Conservation (phyloP, 768 basidiomycete genomes). For the Tulasnella sp. region DNA sequence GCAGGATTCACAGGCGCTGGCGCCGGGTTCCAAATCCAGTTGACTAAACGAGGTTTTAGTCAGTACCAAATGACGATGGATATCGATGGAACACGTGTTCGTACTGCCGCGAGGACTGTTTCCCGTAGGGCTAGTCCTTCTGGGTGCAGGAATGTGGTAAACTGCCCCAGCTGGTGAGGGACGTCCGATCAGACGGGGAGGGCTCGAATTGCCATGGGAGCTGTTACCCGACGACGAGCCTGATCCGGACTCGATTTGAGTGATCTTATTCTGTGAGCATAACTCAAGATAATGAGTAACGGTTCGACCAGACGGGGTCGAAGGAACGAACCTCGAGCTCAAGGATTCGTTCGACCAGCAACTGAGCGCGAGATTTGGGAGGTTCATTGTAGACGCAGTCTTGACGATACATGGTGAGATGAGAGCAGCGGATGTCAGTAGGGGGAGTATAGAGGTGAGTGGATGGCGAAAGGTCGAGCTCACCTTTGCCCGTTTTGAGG, state of each 20-base stretch:
- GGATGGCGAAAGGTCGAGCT: neutral
- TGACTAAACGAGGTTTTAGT: too few species aligned
- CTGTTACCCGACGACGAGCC: conserved; percentile 9
- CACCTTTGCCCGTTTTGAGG: conserved; percentile 12
- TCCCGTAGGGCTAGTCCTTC: neutral
- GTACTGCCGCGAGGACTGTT: neutral
- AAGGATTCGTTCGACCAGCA: conserved; percentile 8
- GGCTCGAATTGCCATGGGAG: conserved; percentile 3
- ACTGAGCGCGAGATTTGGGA: conserved; percentile 8
- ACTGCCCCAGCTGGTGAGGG: neutral
- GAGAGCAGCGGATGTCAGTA: neutral
- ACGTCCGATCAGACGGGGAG: conserved; percentile 1
- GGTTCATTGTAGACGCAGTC: conserved; percentile 13
- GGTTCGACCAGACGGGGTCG: neutral
- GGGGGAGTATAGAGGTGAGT: neutral
- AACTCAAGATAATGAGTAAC: neutral
- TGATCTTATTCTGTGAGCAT: conserved; percentile 1
- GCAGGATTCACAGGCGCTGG: neutral
- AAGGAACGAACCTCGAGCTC: conserved; percentile 4
- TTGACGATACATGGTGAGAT: neutral
- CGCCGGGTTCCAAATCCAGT: neutral
- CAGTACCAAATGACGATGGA: neutral
- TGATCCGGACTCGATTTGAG: conserved; percentile 1
- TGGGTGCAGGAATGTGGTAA: conserved; percentile 3
- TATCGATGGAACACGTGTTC: neutral